Base-by-base conservation (phyloP, 768 basidiomycete genomes). In the Boletales sp. region DNA sequence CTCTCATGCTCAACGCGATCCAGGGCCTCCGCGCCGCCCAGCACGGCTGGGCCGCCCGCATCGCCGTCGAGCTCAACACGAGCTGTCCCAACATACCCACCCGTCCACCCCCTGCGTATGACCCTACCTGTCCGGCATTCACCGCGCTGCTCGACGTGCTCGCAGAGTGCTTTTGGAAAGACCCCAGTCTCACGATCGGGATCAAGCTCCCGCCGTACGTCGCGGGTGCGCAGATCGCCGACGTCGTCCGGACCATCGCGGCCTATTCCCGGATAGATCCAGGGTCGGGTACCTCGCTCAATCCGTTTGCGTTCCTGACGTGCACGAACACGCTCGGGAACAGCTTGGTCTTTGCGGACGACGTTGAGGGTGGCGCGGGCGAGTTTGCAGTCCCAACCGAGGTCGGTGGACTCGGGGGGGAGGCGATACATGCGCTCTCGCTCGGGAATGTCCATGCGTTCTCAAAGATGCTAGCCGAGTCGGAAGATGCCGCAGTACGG, bases 271-370 rank as follows among this genome's bases (percentile, higher is more conserved):
- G 46, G 10, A 14, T 38, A 14, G 51, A 58, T 40, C 17, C 51
- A 5, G 42, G 1, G 13, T 42, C 50, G 12, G 59, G 48, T 13
- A 48, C 48, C 38, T 56, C 61, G 15, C 45, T 58, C 34, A 76
- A 76, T 51, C 79, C 85, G 7, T 74, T 91, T 54, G 76, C 87
- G 11, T 93, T 89, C 68, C 61, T 92, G 59, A 86, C 86, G 12
- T 84, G 86, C 60, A 90, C 86, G 21, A 91, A 92, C 61, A 91
- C 89, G 4, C 74, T 93, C 15, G 90, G 90, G 21, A 82, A 79
- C 50, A 74, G 80, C 31, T 67, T 92, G 44, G 68, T 84, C 33
- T 87, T 87, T 57, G 57, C 73, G 2, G 81, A 84, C 18, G 82
- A 87, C 67, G 69, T 72, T 9, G 57, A 55, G 2, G 53, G 50